Evolutionary conservation across 1,284 basidiomycete species (phyloP), one percentile per base, ranked within the genome.

Genomic region (Polyporus tsugae): DNA sequence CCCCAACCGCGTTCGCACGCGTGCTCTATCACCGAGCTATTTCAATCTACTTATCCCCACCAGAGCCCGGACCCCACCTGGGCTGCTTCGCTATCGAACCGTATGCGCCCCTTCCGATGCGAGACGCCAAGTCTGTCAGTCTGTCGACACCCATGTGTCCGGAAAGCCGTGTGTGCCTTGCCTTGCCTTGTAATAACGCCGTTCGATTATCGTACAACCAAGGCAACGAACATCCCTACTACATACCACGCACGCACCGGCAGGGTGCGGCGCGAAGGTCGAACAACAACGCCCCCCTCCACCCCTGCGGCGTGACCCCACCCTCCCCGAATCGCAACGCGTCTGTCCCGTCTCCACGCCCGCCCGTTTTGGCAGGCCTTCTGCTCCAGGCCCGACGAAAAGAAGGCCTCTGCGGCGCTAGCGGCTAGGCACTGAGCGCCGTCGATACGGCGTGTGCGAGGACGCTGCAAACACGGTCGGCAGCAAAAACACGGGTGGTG

Each of bases 391-490:
- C 38, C 58, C 44, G 22, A 29, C 36, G 17, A 11, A 41, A 39
- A 42, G 25, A 61, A 39, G 60, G 7, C 13, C 15, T 29, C 29
- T 35, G 33, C 33, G 35, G 41, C 44, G 61, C 61, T 19, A 33
- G 35, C n/a, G 22, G 41, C 65, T 73, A 72, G 66, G 66, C 49
- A 53, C 81, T 81, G 22, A 86, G 77, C 22, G 74, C 72, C 6
- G 83, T 85, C 19, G 84, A 79, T 61, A 86, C 80, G 15, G 81
- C 81, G 75, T 85, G 83, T 39, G 84, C 83, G 60, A 85, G 79
- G 65, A 83, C 78, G 69, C 85, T 86, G 67, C 33, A 55, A n/a
- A 38, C 22, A 49, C 22, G 42, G 29, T 33, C 61, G 52, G 61
- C 35, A 22, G 38, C 35, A 62, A 39, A 42, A 35, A 49, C 58